These are phyloP conservation scores for Penicillium sp. DNA, from an alignment of 2,329 filamentous ascomycete species.

Conservation along the genomic window DNA sequence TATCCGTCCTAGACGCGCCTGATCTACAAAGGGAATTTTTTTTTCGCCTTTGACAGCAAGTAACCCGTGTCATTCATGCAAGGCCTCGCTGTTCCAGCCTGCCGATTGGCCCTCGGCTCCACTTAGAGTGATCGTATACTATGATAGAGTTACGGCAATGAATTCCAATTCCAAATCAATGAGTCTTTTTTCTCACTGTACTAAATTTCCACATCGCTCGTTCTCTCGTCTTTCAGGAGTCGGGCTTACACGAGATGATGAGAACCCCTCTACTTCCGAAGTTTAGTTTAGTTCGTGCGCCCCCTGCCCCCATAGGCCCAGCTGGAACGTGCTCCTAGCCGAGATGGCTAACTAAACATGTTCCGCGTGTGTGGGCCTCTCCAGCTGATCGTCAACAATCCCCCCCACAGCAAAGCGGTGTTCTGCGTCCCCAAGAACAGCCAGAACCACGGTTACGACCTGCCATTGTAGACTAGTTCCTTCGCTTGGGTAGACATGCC, in stretches of 20 bases:
- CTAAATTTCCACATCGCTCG: too few relatives aligned
- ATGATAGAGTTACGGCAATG: not conserved
- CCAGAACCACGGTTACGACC: not conserved
- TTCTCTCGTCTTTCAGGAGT: too few relatives aligned
- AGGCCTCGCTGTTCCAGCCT: not conserved
- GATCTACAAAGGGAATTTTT: slow-evolving; percentile 7
- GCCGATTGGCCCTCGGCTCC: slow-evolving; percentile 13
- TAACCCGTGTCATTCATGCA: slow-evolving; percentile 15
- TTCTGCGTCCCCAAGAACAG: not conserved
- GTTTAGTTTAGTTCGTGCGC: not conserved
- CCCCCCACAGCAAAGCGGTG: not conserved
- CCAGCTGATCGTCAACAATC: slow-evolving; percentile 1
- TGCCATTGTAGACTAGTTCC: not conserved
- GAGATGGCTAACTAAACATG: slow-evolving; percentile 1
- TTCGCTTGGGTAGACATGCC: not conserved
- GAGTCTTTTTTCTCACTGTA: not conserved
- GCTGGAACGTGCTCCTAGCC: slow-evolving; percentile 8
- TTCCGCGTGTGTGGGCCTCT: slow-evolving; percentile 4
- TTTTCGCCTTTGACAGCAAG: slow-evolving; percentile 10
- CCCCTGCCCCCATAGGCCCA: not conserved
- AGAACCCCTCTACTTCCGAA: not conserved
- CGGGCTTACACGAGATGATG: not conserved
- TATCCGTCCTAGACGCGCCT: not conserved
- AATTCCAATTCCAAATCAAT: slow-evolving; percentile 9
- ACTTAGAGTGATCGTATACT: slow-evolving; percentile 1